Conservation (phyloP, 75 land plant species). For the Picea sitchensis region DNA sequence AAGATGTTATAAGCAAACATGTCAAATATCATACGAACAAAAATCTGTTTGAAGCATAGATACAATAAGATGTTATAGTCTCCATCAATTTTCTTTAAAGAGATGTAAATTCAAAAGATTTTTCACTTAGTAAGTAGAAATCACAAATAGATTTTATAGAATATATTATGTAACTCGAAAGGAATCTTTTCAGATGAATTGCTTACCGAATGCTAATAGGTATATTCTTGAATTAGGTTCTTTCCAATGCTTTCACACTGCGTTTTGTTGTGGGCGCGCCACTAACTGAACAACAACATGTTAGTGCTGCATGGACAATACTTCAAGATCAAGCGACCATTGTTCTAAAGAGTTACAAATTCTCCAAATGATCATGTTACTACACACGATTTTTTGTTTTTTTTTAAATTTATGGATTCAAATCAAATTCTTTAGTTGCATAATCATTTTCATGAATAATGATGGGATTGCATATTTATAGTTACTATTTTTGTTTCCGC, state of each 20-base stretch:
- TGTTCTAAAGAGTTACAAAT: conserved; percentile 9
- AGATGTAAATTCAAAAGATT: no score
- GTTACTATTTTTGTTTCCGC: no score
- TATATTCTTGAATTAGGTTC: conserved; percentile 39
- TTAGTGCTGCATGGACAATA: conserved; percentile 62
- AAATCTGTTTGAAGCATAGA: no score
- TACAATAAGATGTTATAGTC: no score
- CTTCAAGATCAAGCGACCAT: conserved; percentile 52
- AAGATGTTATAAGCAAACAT: no score
- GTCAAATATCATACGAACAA: no score
- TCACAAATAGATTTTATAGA: no score
- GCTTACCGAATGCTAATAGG: background rate
- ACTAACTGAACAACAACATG: conserved; percentile 61
- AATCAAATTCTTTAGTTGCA: background rate
- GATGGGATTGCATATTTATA: no score
- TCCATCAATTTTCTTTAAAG: no score
- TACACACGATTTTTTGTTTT: background rate
- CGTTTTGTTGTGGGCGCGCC: conserved; percentile 74
- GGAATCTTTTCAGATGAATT: background rate
- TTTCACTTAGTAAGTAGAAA: no score
- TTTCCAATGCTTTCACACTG: conserved; percentile 54
- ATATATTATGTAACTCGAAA: no score
- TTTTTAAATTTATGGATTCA: background rate
- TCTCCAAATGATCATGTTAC: background rate
- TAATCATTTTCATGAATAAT: no score